These are phyloP conservation scores for Lophiotrema nucula DNA, from an alignment of 495 filamentous ascomycete genomes.

Conservation along the genomic window DNA sequence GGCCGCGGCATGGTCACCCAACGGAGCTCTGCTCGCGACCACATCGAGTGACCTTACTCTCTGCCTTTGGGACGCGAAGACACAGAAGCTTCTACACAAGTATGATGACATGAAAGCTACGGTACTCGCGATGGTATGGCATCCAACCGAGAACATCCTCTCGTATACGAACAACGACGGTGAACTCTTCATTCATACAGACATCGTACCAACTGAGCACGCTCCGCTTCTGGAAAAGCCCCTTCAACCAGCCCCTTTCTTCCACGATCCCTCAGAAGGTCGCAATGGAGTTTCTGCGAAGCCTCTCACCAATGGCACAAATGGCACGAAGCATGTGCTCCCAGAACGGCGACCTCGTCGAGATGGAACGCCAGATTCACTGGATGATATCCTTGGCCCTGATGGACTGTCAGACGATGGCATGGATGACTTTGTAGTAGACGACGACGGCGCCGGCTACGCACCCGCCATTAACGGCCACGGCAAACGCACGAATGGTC, in stretches of 20 bases:
- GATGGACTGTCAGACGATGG: constrained; percentile 36
- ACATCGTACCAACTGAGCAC: constrained; percentile 70
- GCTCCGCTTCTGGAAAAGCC: constrained; percentile 57
- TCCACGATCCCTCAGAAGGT: constrained; percentile 74
- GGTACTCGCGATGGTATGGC: constrained; percentile 85
- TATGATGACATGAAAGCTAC: constrained; percentile 52
- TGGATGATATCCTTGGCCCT: constrained; percentile 61
- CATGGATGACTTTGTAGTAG: constrained; percentile 80
- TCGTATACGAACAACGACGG: constrained; percentile 90
- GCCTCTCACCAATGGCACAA: constrained; percentile 45
- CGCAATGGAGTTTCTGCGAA: constrained; percentile 63
- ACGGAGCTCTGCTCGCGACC: constrained; percentile 81
- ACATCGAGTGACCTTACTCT: constrained; percentile 81
- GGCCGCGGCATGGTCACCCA: constrained; percentile 87
- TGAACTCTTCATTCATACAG: constrained; percentile 82
- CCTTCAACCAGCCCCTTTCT: constrained; percentile 78
- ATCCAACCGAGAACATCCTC: constrained; percentile 79
- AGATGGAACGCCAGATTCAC: constrained; percentile 52
- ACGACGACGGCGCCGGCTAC: constrained; percentile 95
- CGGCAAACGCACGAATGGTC: constrained; percentile 58
- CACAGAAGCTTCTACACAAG: constrained; percentile 68
- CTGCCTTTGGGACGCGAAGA: constrained; percentile 84
- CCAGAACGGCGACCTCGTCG: constrained; percentile 41
- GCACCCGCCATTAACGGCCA: constrained; percentile 61
- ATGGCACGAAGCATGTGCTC: constrained; percentile 53